Base-by-base conservation (phyloP, 805 yeast genomes). In the Millerozyma miso region DNA sequence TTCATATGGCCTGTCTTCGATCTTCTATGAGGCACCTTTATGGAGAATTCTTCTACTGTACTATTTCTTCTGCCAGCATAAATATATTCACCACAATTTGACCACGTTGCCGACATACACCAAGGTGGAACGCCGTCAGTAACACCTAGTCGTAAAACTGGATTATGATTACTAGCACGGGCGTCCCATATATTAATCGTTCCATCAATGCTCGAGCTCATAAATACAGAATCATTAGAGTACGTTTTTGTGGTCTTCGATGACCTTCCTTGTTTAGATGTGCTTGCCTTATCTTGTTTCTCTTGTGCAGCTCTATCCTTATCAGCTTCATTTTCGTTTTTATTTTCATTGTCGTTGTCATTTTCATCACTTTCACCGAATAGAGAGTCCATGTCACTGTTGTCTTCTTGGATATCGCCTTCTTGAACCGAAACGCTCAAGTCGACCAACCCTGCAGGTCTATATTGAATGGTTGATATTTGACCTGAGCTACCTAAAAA, bases 71-170 rank as follows among this genome's bases (percentile, higher is more conserved):
- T 76, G 0, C 98, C 99, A 3, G 82, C 88, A 56, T 74, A 91
- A 4, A 89, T 72, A 34, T 67, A 72, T 43, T 86, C 82, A 8
- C 99, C 99, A 54, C 84, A 83, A 40, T 71, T 70, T 6, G 96
- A 83, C 97, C 98, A 91, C 43, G 86, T 79, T 0, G 96, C 79
- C 5, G 88, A 77, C 76, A 85, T 81, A 61, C 96, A 85, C 98
- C 98, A 93, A 0, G 98, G 98, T 0, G 98, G 96, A 0, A 84
- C 76, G 1, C 79, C 79, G 7, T 74, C 66, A 1, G 88, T 82
- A 1, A 82, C 75, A 0, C 76, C 74, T 12, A 81, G 59, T 32
- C 71, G 71, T 14, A 81, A 56, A 0, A 74, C 81, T 3, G 72
- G 65, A 15, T 46, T 37, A 3, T 63, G 56, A 31, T 14, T 29